Percentiles rank a stretch among this genome's conserved stretches.
Conservation (phyloP, 768 basidiomycete genomes). For the Russula sp. region DNA sequence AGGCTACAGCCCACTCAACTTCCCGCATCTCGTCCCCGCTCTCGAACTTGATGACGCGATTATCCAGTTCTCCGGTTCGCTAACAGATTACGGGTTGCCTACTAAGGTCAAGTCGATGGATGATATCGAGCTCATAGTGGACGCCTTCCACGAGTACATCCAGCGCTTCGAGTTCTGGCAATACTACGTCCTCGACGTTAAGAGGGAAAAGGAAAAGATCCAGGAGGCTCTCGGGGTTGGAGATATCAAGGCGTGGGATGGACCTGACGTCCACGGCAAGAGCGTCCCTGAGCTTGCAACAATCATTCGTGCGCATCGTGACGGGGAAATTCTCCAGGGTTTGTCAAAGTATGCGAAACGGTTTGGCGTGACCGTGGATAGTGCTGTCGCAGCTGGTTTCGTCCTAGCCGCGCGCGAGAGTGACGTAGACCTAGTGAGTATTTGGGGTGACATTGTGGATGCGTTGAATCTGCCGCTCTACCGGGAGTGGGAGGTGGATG, state of each 20-base stretch:
- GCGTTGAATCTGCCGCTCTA: constrained; percentile 88
- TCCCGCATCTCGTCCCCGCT: constrained; percentile 89
- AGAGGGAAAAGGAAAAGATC: constrained; percentile 55
- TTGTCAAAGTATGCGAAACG: constrained; percentile 56
- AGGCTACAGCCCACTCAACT: constrained; percentile 90
- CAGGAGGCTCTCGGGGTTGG: constrained; percentile 45
- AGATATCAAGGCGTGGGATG: constrained; percentile 52
- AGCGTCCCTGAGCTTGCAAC: constrained; percentile 59
- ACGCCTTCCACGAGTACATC: constrained; percentile 54
- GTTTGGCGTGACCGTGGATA: constrained; percentile 60
- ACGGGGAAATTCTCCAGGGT: constrained; percentile 42
- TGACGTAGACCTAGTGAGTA: constrained; percentile 38
- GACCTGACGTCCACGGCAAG: constrained; percentile 52
- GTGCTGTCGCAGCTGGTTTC: constrained; percentile 63
- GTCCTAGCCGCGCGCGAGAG: constrained; percentile 57
- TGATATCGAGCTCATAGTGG: constrained; percentile 65
- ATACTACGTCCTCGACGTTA: constrained; percentile 83
- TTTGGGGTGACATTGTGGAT: constrained; percentile 76
- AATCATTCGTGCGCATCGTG: constrained; percentile 46
- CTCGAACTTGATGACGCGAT: constrained; percentile 87
- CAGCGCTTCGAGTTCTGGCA: constrained; percentile 80
- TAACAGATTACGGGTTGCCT: constrained; percentile 65
- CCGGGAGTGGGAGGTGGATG: constrained; percentile 80
- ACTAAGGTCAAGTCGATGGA: constrained; percentile 52
- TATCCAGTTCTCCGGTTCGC: constrained; percentile 66